Conservation (phyloP, 352 stramenopile species). For the Phytophthora litchii region DNA sequence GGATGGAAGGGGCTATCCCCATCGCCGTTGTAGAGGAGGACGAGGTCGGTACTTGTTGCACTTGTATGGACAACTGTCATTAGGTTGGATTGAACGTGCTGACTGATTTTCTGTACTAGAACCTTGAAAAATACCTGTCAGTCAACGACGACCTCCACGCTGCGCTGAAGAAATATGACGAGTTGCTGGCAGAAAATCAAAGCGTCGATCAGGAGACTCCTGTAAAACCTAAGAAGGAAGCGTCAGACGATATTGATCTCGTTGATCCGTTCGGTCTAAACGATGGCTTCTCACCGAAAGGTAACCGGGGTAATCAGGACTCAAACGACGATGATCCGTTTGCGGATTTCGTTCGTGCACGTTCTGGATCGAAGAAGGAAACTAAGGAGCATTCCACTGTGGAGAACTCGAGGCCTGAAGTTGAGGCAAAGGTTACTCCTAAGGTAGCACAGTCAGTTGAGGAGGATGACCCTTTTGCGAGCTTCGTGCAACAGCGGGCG, state of each 20-base stretch:
- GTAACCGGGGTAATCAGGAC: constrained; percentile 45
- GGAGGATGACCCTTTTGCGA: constrained; percentile 68
- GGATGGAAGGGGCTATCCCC: constrained; percentile 70
- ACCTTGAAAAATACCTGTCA: constrained; percentile 68
- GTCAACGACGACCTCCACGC: constrained; percentile 74
- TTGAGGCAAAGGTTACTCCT: constrained; percentile 10
- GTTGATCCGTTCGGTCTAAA: constrained; percentile 37
- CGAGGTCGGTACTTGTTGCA: constrained; percentile 35
- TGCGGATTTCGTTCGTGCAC: constrained; percentile 61
- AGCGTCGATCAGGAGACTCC: constrained; percentile 11
- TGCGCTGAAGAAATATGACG: constrained; percentile 66
- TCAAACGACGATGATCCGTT: constrained; percentile 61
- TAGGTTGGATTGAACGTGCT: not conserved
- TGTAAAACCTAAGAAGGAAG: constrained; percentile 2
- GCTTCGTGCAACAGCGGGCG: constrained; percentile 61
- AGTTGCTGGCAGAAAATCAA: constrained; percentile 41
- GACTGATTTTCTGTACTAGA: constrained; percentile 27
- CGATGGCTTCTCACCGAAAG: constrained; percentile 7
- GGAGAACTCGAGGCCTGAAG: constrained; percentile 7
- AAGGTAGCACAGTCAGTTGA: constrained; percentile 36
- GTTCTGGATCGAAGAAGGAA: constrained; percentile 35
- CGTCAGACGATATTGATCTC: constrained; percentile 26
- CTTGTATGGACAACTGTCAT: not conserved
- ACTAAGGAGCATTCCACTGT: not conserved
- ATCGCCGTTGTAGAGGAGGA: constrained; percentile 56